Conservation (phyloP, 768 basidiomycete genomes). For the Mycena galopus region DNA sequence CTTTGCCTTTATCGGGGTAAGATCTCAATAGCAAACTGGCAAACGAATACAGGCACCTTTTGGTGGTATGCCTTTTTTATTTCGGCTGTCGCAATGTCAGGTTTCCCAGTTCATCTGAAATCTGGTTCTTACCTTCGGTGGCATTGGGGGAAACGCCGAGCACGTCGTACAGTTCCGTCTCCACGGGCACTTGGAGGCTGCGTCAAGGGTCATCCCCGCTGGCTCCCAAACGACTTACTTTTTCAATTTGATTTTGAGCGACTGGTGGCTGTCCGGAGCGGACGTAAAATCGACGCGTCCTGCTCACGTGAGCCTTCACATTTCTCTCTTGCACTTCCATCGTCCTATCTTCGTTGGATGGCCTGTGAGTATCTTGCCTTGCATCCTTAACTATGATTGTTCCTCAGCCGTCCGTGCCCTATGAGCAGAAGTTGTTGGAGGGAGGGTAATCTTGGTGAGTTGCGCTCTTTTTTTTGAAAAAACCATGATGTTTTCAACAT, state of each 20-base stretch:
- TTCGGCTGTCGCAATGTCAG: constrained; percentile 63
- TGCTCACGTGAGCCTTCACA: constrained; percentile 25
- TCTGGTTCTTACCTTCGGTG: constrained; percentile 67
- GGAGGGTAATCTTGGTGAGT: no score
- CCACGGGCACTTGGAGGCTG: constrained; percentile 65
- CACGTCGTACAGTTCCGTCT: constrained; percentile 89
- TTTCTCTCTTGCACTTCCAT: constrained; percentile 23
- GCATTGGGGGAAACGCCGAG: constrained; percentile 81
- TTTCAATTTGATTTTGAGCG: neutral
- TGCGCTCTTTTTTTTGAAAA: no score
- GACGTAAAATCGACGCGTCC: no score
- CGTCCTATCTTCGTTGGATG: constrained; percentile 4
- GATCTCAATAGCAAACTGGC: constrained; percentile 34
- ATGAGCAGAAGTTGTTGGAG: no score
- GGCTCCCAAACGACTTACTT: constrained; percentile 13
- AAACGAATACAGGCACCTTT: constrained; percentile 69
- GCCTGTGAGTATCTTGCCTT: constrained; percentile 28
- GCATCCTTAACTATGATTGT: constrained; percentile 20
- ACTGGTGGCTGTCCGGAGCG: neutral
- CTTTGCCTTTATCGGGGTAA: constrained; percentile 70
- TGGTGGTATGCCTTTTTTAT: constrained; percentile 95
- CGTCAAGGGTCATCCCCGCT: neutral
- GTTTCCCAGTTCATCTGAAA: neutral
- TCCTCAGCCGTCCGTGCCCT: no score
- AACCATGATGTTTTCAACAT: constrained; percentile 72